These are phyloP conservation scores for Trichoderma pleuroti DNA, from an alignment of 2,329 filamentous ascomycete genomes.

Conservation along the genomic window DNA sequence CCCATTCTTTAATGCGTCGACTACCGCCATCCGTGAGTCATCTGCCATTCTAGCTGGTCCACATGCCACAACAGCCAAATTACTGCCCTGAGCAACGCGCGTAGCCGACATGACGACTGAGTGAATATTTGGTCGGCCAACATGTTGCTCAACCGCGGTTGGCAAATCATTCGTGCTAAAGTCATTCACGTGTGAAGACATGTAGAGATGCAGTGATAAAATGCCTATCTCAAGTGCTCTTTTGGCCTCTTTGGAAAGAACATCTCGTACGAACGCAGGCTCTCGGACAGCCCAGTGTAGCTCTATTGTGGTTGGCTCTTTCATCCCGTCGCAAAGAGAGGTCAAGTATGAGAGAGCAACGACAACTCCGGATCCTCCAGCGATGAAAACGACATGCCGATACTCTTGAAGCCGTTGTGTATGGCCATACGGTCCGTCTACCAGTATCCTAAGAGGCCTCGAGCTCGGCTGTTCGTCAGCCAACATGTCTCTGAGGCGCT, in stretches of 20 bases:
- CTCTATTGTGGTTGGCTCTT: conserved; percentile 27
- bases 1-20: conserved; percentile 29
- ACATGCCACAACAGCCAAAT: conserved; percentile 42
- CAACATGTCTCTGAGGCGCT: conserved; percentile 34
- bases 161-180: conserved; percentile 20
- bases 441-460: conserved; percentile 34
- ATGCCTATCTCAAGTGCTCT: conserved; percentile 28
- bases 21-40: conserved; percentile 38
- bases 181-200: conserved; percentile 22
- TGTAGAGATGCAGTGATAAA: conserved; percentile 37
- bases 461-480: conserved; percentile 26
- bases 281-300: conserved; percentile 46
- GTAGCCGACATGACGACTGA: conserved; percentile 32
- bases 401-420: conserved; percentile 38
- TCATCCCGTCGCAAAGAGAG: conserved; percentile 23
- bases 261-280: conserved; percentile 34
- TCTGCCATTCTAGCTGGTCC: conserved; percentile 45
- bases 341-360: conserved; percentile 40
- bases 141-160: conserved; percentile 20
- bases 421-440: conserved; percentile 46
- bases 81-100: conserved; percentile 23
- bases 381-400: conserved; percentile 40
- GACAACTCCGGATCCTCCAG: conserved; percentile 45
- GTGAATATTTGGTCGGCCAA: conserved; percentile 34
- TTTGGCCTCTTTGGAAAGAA: conserved; percentile 34